Base-by-base conservation (phyloP, 1,284 basidiomycete genomes). In the Malassezia japonica region DNA sequence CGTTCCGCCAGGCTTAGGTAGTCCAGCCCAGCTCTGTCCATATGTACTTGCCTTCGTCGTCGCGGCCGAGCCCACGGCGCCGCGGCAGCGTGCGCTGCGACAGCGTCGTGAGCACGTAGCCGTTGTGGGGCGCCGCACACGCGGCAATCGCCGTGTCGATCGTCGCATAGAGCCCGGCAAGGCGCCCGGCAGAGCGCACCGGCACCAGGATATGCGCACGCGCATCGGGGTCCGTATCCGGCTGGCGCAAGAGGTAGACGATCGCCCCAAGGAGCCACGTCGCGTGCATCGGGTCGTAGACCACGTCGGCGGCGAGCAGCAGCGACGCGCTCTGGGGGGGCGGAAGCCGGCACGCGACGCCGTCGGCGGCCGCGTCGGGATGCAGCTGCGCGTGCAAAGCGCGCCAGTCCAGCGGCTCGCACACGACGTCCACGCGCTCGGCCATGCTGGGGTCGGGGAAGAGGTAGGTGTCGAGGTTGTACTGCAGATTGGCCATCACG, bases 1-100 rank as follows among this genome's bases (percentile, higher is more conserved):
- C 67, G 23, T 70, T 70, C 59, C 64, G 64, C 33, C 59, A 62
- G 18, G 56, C 60, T 36, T 51, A 51, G 21, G 35, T 29, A 42
- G 27, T 12, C 51, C 51, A 54, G n/a, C 40, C 46, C 6, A 54
- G 40, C 29, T 18, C 47, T 24, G 46, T 54, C 51, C 51, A 54
- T n/a, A 54, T 41, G 18, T 54, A 54, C 37, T 37, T 46, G 24
- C 37, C 31, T n/a, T 54, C 51, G 18, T 54, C 51, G 18, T 48
- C 46, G 16, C 51, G 40, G 3, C 51, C 51, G 10, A 54, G 32
- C 2, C 51, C 51, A 3, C n/a, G 20, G 8, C 51, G 46, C 5
- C 46, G 46, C 1, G 51, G 51, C 2, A 48, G 25, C 24, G 24
- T 35, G 24, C 28, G 36, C 23, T 42, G 46, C 6, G 21, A n/a